phyloP scores from a whole-genome alignment of 352 stramenopile species.

The Pythium rishiriense region DNA sequence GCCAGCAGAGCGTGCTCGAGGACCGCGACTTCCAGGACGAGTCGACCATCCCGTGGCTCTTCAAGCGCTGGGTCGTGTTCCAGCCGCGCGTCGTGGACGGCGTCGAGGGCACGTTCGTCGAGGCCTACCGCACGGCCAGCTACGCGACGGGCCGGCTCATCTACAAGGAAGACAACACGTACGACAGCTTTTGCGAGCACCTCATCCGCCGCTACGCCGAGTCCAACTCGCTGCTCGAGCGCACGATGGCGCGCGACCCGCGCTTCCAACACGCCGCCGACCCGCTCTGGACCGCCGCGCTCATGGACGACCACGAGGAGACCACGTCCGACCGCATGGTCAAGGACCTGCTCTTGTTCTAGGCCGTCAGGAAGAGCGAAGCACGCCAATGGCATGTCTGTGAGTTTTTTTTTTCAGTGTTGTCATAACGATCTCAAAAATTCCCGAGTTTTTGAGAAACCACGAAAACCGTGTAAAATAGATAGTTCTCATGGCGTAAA shows the following conservation, averaged over 20 bases:
- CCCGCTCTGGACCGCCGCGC: constrained; percentile 28
- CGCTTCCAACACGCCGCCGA: constrained; percentile 55
- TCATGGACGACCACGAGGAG: constrained; percentile 45
- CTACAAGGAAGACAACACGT: constrained; percentile 89
- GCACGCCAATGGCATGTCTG: too few relatives aligned
- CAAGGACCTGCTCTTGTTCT: constrained; percentile 87
- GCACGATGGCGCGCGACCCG: constrained; percentile 80
- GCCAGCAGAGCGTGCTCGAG: constrained; percentile 82
- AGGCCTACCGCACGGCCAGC: constrained; percentile 82
- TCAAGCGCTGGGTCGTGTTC: constrained; percentile 90
- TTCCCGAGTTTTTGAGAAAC: too few relatives aligned
- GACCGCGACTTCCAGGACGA: constrained; percentile 84
- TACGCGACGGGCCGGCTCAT: constrained; percentile 82
- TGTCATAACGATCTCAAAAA: too few relatives aligned
- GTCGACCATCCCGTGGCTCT: constrained; percentile 79
- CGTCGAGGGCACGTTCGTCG: constrained; percentile 74
- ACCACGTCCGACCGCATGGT: constrained; percentile 82
- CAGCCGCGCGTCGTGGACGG: constrained; percentile 65
- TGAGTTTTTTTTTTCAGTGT: too few relatives aligned
- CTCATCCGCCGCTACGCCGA: constrained; percentile 85
- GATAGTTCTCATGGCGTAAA: background rate
- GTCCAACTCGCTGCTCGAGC: constrained; percentile 78
- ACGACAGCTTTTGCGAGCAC: constrained; percentile 89
- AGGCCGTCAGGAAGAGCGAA: constrained; percentile 8
- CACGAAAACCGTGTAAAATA: background rate